Conservation (phyloP, 2,329 filamentous ascomycete species). For the Hysterium pulicare region DNA sequence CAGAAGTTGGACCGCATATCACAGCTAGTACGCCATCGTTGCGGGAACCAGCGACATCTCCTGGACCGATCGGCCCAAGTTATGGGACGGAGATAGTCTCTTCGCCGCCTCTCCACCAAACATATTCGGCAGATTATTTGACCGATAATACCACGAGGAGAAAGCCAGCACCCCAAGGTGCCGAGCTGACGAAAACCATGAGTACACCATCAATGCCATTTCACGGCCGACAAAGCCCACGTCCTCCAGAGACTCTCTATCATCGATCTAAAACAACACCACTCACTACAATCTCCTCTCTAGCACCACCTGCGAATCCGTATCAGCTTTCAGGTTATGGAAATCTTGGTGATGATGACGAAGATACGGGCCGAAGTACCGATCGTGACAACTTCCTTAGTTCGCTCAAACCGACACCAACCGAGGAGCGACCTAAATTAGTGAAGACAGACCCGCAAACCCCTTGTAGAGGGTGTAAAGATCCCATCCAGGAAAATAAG, state of each 20-base stretch:
- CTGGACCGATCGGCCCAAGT: too few relatives aligned
- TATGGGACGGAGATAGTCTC: too few relatives aligned
- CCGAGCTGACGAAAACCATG: neutral
- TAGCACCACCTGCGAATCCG: neutral
- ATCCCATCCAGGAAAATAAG: neutral
- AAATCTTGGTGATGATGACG: neutral
- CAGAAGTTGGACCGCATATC: neutral
- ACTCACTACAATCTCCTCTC: neutral
- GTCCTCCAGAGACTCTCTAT: neutral
- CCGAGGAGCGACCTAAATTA: neutral
- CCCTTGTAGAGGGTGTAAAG: slow-evolving; percentile 6
- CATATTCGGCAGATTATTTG: neutral
- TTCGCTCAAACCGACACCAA: neutral
- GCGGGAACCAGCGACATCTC: too few relatives aligned
- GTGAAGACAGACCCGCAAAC: slow-evolving; percentile 1
- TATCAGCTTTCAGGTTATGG: neutral
- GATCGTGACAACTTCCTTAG: slow-evolving; percentile 4
- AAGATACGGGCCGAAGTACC: neutral
- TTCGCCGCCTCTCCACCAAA: neutral
- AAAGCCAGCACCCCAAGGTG: neutral
- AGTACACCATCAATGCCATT: neutral
- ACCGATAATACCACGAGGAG: neutral
- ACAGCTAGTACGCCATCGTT: too few relatives aligned
- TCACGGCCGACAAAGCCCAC: neutral
- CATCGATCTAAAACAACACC: slow-evolving; percentile 1